Evolutionary conservation across 2,329 filamentous ascomycete species (phyloP), one percentile per base, ranked within the genome.

Genomic region (Fusarium liriodendri): DNA sequence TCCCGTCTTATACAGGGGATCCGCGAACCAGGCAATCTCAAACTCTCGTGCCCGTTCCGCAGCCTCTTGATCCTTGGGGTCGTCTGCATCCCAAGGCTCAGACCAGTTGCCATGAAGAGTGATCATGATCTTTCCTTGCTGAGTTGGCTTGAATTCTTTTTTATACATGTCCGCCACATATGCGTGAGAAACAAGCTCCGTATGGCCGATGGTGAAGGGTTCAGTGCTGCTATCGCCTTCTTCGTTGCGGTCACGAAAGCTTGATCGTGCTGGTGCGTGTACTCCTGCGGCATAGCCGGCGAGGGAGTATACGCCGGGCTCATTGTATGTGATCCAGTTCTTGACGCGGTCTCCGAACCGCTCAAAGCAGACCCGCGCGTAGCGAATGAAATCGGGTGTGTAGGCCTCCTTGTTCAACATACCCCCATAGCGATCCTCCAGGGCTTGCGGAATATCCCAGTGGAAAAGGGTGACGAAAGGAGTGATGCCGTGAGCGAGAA

Each of bases 381-480:
- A 77, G 13, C 72, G 74, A 18, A 76, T 35, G 3, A 76, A 77
- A n/a, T 77, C 75, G 3, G 73, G 71, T 0, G 73, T 75, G 8
- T 73, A 72, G 3, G 38, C 61, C 5, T 77, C 73, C 25, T 77
- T 76, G 62, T 76, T 25, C 5, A 77, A 35, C 60, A 77, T 74
- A 29, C 75, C 72, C 1, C 74, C 73, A 4, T 77, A 77, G 1
- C 75, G 74, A 29, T 77, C 74, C 38, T 75, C 71, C 6, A 77
- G 54, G 0, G 66, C 50, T 22, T 77, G 75, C 11, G 90, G 90
- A 1, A 90, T 85, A 80, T 92, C 90, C 90, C 90, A 92, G 76
- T 92, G 90, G 79, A 89, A 91, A 4, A 92, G 83, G 1, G 90
- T 92, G 62, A 91, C 83, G 74, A 91, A 86, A 0, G 91, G 90